Conservation (phyloP, 768 basidiomycete species). For the Scleroderma bovista region DNA sequence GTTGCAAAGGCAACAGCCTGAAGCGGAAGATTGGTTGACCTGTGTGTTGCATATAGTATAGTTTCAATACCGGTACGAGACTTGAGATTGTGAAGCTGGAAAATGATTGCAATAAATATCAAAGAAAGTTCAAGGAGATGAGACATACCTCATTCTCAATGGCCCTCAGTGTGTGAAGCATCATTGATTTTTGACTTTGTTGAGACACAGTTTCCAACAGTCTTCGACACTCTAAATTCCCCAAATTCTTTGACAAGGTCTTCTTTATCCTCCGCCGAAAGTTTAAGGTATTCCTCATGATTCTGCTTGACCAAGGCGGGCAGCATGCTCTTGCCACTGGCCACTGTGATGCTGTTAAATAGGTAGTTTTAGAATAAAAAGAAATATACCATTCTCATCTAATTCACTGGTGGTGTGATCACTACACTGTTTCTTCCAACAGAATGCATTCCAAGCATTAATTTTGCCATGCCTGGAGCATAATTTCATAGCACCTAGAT, state of each 20-base stretch:
- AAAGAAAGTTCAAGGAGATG: background rate
- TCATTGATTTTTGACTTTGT: background rate
- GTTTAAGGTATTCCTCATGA: background rate
- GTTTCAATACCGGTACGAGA: background rate
- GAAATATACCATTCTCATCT: background rate
- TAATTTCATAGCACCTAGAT: conserved; percentile 2
- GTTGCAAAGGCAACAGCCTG: background rate
- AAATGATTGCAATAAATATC: background rate
- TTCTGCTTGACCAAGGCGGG: background rate
- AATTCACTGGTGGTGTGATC: background rate
- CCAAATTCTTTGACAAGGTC: background rate
- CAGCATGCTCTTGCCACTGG: background rate
- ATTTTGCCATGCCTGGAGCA: background rate
- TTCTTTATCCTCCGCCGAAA: background rate
- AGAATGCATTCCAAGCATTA: conserved; percentile 5
- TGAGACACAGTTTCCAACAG: background rate
- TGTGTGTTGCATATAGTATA: background rate
- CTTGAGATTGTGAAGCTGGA: background rate
- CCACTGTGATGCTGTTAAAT: background rate
- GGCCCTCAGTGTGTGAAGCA: background rate
- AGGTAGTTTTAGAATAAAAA: background rate
- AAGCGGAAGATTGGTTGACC: background rate
- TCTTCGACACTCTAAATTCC: background rate
- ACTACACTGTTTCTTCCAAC: conserved; percentile 2
- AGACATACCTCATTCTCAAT: background rate